phyloP scores from a whole-genome alignment of 2,329 filamentous ascomycete genomes.

The Trichoderma koningiopsis region DNA sequence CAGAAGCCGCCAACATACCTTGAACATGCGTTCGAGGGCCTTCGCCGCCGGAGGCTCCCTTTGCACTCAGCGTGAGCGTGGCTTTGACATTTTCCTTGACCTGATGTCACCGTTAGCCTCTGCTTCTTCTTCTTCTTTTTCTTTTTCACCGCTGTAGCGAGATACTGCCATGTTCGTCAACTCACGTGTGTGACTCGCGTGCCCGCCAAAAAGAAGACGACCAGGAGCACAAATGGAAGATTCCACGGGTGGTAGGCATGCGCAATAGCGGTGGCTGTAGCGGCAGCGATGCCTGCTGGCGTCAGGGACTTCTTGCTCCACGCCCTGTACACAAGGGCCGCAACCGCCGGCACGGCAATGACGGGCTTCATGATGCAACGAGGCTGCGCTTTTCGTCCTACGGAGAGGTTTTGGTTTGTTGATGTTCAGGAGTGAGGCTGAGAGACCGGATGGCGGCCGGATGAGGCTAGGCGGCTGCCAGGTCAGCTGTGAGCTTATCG shows the following conservation, averaged over 20 bases:
- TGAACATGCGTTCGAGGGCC: constrained; percentile 82
- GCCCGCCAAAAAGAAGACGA: constrained; percentile 83
- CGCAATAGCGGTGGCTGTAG: constrained; percentile 70
- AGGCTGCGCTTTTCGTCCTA: constrained; percentile 3
- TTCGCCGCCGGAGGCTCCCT: constrained; percentile 74
- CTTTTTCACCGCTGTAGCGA: neutral
- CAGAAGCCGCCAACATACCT: constrained; percentile 45
- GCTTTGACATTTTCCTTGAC: constrained; percentile 88
- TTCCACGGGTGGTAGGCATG: constrained; percentile 95
- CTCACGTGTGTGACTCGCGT: constrained; percentile 79
- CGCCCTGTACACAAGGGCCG: constrained; percentile 66
- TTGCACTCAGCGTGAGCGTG: constrained; percentile 74
- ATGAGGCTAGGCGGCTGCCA: neutral
- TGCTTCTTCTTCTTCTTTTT: constrained; percentile 7
- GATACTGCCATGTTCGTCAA: neutral
- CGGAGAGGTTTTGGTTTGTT: neutral
- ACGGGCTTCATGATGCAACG: constrained; percentile 54
- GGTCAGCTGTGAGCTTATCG: constrained; percentile 11
- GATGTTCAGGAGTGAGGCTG: neutral
- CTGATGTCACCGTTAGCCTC: constrained; percentile 44
- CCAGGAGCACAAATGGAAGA: constrained; percentile 81
- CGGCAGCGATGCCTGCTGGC: constrained; percentile 70
- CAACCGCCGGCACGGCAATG: constrained; percentile 60
- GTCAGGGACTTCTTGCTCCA: constrained; percentile 78
- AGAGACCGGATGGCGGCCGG: neutral